Evolutionary conservation across 2,329 filamentous ascomycete genomes (phyloP), one percentile per base, ranked within the genome.

Genomic region (Blastomyces percursus): DNA sequence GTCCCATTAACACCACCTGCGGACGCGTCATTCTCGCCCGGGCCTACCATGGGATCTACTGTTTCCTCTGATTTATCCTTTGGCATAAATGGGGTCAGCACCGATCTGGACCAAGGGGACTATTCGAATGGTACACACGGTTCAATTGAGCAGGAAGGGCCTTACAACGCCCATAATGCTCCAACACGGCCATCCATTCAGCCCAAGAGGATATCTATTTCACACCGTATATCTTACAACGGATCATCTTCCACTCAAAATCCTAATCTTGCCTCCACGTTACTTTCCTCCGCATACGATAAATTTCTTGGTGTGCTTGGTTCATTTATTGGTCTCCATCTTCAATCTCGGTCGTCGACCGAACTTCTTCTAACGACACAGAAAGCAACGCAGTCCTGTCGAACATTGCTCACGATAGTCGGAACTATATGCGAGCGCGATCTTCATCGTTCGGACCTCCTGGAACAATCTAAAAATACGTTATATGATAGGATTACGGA

Each of bases 291-390:
- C 59, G 89, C 86, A 59, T 91, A 96, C 76, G 92, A 97, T 76
- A 85, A 84, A 8, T 96, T 97, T 71, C 79, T 99, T 61, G 94
- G 92, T 7, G 89, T 92, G 71, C 84, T 99, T 60, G 93, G 90
- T 59, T 95, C 91, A 4, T 96, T 97, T 73, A 93, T 97, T 72
- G 94, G 94, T 19, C 82, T 96, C 62, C 91, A 96, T 74, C 81
- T 96, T 64, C 91, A 96, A 73, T 94, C 92, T n/a, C 88, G 94
- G 65, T 94, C 91, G 8, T 88, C 91, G 9, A 85, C 88, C 0
- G 91, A 96, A 72, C 81, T 97, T 58, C 85, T 91, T 40, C 78
- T 86, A 12, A 91, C 90, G 19, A 93, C 95, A 57, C 87, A 90
- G 71, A 87, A 93, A 72, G 90, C 92, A 9, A 89, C 92, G 11